Evolutionary conservation across 768 basidiomycete genomes (phyloP).

Genomic region (Porphyrellus cyaneotinctus): DNA sequence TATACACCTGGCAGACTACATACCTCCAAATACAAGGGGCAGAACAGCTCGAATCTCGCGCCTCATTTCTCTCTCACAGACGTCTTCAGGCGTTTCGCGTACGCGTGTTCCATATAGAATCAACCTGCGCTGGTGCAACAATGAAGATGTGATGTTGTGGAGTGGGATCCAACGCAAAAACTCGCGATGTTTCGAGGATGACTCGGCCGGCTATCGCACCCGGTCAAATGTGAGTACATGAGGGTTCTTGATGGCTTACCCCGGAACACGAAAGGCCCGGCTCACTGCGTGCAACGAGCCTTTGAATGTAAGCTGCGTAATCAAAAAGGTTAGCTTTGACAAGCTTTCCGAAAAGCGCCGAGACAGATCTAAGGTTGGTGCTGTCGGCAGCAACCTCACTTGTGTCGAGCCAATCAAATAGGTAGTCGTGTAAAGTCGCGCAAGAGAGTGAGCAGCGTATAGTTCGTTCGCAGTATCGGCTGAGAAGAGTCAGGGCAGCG

Average conservation of each 20-base stretch:
- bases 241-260: constrained; percentile 32
- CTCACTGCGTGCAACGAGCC: constrained; percentile 79
- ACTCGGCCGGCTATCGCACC: constrained; percentile 4
- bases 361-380: constrained; percentile 54
- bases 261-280: constrained; percentile 50
- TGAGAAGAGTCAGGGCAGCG: constrained; percentile 67
- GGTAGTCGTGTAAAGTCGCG: constrained; percentile 64
- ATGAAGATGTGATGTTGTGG: constrained; percentile 51
- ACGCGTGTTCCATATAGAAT: constrained; percentile 65
- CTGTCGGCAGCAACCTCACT: constrained; percentile 57
- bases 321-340: constrained; percentile 69
- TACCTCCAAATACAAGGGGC: constrained; percentile 67
- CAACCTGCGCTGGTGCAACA: constrained; percentile 65
- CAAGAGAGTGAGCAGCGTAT: constrained; percentile 60
- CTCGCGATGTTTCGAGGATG: constrained; percentile 58
- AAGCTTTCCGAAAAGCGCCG: constrained; percentile 68
- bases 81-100: constrained; percentile 68
- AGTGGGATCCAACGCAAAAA: constrained; percentile 74
- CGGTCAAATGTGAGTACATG: not conserved
- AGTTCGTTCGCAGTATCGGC: constrained; percentile 57
- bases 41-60: constrained; percentile 61
- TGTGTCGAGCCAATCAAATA: constrained; percentile 79
- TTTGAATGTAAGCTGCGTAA: constrained; percentile 70
- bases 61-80: constrained; percentile 65
- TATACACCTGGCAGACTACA: not conserved